Conservation (phyloP, 2,329 filamentous ascomycete genomes). For the Blastomyces percursus region DNA sequence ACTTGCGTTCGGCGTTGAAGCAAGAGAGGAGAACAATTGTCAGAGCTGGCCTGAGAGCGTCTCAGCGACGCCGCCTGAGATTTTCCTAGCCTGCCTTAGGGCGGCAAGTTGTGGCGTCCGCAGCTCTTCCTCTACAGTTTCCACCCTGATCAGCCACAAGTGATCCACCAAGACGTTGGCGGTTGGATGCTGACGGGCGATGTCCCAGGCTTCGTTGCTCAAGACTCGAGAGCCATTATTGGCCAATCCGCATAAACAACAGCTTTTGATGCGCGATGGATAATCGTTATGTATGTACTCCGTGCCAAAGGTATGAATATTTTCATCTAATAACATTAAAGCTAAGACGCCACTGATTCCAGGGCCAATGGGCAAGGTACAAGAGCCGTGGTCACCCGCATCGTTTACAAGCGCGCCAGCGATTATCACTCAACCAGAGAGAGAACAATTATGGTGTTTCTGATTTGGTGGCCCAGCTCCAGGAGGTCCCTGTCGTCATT, state of each 20-base stretch:
- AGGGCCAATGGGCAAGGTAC: too few relatives aligned
- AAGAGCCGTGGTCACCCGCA: too few relatives aligned
- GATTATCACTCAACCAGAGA: background rate
- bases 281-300: background rate
- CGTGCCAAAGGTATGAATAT: background rate
- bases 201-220: background rate
- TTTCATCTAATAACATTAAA: background rate
- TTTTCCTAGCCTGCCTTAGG: background rate
- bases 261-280: background rate
- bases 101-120: background rate
- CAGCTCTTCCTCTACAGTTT: background rate
- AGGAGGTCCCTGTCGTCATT: too few relatives aligned
- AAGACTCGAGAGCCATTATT: too few relatives aligned
- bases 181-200: background rate
- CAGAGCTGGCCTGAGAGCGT: too few relatives aligned
- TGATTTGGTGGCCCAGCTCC: background rate
- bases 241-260: background rate
- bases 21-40: background rate
- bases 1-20: background rate
- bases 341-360: background rate
- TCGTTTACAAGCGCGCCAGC: background rate
- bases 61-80: background rate
- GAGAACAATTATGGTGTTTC: background rate
- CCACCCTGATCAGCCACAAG: background rate
- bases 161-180: background rate